Conservation (phyloP, 2,329 filamentous ascomycete species). For the Monosporascus sp. region DNA sequence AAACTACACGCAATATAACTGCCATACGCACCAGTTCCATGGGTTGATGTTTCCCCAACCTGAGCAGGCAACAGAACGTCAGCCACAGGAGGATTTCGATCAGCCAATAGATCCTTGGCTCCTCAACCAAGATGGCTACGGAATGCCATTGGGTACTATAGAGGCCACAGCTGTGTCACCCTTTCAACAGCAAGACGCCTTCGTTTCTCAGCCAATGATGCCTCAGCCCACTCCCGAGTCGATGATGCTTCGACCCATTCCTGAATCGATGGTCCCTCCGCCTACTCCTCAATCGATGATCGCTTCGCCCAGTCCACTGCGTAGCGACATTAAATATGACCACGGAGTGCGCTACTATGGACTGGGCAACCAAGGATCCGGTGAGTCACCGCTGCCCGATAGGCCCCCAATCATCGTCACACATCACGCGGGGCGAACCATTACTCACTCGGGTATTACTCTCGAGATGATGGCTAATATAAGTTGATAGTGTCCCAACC, state of each 20-base stretch:
- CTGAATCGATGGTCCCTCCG: no score
- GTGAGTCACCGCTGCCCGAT: neutral
- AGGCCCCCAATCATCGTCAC: neutral
- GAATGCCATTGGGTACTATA: no score
- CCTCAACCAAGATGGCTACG: no score
- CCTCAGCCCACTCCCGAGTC: no score
- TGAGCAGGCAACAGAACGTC: neutral
- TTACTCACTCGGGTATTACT: neutral
- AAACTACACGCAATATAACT: neutral
- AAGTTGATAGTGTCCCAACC: neutral
- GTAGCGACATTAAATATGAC: neutral
- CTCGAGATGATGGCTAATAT: neutral
- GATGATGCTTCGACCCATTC: no score
- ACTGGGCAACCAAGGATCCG: neutral
- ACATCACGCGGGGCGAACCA: neutral
- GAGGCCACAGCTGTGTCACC: no score
- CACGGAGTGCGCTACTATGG: neutral
- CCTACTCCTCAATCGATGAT: no score
- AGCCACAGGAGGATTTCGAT: no score
- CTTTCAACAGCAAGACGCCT: no score
- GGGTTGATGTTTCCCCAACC: neutral
- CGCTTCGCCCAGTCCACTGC: no score
- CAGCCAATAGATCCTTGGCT: no score
- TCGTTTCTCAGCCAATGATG: no score
- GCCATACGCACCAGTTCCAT: neutral